Evolutionary conservation across 768 basidiomycete genomes (phyloP), one percentile per base, ranked within the genome.

Genomic region (Daedaleopsis sinensis): DNA sequence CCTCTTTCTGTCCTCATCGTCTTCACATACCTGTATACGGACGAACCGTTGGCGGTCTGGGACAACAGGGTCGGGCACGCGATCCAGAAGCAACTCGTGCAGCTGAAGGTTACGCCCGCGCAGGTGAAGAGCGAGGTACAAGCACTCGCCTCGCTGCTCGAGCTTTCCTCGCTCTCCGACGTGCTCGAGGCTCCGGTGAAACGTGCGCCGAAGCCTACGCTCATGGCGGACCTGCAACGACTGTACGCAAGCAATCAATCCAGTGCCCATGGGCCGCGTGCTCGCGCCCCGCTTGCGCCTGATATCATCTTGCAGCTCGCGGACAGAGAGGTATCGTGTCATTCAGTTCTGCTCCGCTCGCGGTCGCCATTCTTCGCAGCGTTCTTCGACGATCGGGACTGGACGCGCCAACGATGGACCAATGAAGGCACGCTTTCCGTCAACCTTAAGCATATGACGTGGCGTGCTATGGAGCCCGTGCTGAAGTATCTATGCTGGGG

Each of bases 21-120:
- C 19, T 72, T 97, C 19, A 82, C 87, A 23, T 98, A 94, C 68
- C 73, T 98, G n/a, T 98, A 98, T 73, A 83, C 91, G 1, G 96
- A 99, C 71, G 83, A 87, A 43, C 73, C 96, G 1, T 77, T 93
- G 12, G 87, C 93, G 0, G 72, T 95, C 15, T 96, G 94, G 93
- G 95, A 98, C 71, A 79, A 80, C 13, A 84, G 94, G 18, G 79
- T 92, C 12, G 79, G 76, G 0, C 58, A 58, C 37, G 71, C 75
- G 1, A 73, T 89, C 2, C 77, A 79, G 27, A 69, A 67, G 5
- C 74, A 79, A 21, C 76, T 83, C n/a, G 59, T 69, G 8, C 60
- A 50, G 16, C 59, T 83, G 13, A 80, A 78, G 32, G 73, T 83
- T 15, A 78, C 79, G 16, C 74, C 81, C 4, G 62, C 68, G 0